Base-by-base conservation (phyloP, 2,329 filamentous ascomycete genomes). In the Orbilia ellipsospora region DNA sequence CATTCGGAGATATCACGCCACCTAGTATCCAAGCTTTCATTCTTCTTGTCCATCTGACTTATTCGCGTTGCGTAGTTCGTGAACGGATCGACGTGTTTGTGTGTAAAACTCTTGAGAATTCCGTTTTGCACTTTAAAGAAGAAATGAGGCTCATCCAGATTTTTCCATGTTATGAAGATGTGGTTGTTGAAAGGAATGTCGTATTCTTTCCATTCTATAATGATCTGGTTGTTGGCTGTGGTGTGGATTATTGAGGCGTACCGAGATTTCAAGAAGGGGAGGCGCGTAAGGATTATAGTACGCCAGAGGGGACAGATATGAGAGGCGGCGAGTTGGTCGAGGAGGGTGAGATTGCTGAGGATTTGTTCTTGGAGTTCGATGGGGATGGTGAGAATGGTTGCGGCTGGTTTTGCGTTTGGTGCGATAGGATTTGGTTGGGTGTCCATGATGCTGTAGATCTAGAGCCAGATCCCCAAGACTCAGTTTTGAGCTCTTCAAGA, bases 61-160 rank as follows among this genome's bases (percentile, higher is more conserved):
- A 15, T 20, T 51, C 13, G 4, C 23, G 4, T 13, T 2, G 12
- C 3, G 15, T 20, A 0, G 5, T 18, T 16, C n/a, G 18, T 16
- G 23, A 40, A 56, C 4, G 15, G 2, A 42, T 23, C 28, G 23
- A 4, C 13, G 40, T 63, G 36, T 23, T 26, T 2, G 36, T 42
- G 60, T 3, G 10, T 1, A 10, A 52, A 72, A 10, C 20, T 4
- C 13, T 51, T 72, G 5, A 65, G 26, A 4, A 15, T 13, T 12
- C 59, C 60, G 20, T 52, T 31, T 52, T 65, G 59, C 15, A 72
- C 31, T 13, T 40, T 59, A 31, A 72, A 72, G 18, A 13, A 50
- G 31, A 72, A 65, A 31, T 57, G 31, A 1, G 57, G 51, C 2
- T 15, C 12, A 5, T 45, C 20, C 1, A 16, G 16, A 8, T 10